A percentile compares a stretch with the other conserved stretches of the same genome.
These are phyloP conservation scores for Scalesia atractyloides DNA, from an alignment of 129 eudicot species.

Conservation along the genomic window DNA sequence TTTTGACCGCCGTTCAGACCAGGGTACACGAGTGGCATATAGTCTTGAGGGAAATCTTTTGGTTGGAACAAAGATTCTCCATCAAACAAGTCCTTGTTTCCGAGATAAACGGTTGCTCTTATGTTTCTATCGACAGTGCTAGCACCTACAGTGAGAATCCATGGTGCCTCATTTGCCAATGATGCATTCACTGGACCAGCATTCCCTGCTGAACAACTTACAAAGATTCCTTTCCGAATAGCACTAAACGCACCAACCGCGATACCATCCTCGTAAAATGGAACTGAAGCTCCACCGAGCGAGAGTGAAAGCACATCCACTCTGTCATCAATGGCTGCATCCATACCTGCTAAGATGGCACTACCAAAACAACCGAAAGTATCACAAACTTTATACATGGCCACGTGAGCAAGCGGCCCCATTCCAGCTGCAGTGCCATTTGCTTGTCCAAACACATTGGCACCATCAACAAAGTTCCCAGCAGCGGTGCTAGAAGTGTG, in stretches of 20 bases:
- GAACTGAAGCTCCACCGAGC: slow-evolving; percentile 38
- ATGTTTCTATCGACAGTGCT: slow-evolving; percentile 40
- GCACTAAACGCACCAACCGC: slow-evolving; percentile 42
- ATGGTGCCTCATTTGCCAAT: slow-evolving; percentile 41
- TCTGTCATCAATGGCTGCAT: slow-evolving; percentile 39
- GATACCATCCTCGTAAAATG: slow-evolving; percentile 36
- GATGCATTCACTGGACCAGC: slow-evolving; percentile 34
- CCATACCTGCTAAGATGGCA: slow-evolving; percentile 44
- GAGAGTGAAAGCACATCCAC: slow-evolving; percentile 44
- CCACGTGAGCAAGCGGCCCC: slow-evolving; percentile 44
- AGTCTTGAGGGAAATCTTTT: slow-evolving; percentile 25
- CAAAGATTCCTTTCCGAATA: slow-evolving; percentile 40
- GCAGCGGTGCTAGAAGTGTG: slow-evolving; percentile 46
- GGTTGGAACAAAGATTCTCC: slow-evolving; percentile 43
- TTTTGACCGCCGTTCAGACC: slow-evolving; percentile 27
- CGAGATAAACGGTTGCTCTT: slow-evolving; percentile 35
- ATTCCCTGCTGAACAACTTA: slow-evolving; percentile 42
- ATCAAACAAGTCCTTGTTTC: slow-evolving; percentile 25
- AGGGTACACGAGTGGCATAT: slow-evolving; percentile 32
- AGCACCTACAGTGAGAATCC: slow-evolving; percentile 47
- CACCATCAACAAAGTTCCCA: slow-evolving; percentile 39
- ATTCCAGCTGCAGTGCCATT: slow-evolving; percentile 44
- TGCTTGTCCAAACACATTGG: slow-evolving; percentile 41
- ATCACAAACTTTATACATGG: slow-evolving; percentile 48
- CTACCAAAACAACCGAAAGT: slow-evolving; percentile 22